These are phyloP conservation scores for Achaetomiella virescens DNA, from an alignment of 495 filamentous ascomycete species.

Conservation along the genomic window DNA sequence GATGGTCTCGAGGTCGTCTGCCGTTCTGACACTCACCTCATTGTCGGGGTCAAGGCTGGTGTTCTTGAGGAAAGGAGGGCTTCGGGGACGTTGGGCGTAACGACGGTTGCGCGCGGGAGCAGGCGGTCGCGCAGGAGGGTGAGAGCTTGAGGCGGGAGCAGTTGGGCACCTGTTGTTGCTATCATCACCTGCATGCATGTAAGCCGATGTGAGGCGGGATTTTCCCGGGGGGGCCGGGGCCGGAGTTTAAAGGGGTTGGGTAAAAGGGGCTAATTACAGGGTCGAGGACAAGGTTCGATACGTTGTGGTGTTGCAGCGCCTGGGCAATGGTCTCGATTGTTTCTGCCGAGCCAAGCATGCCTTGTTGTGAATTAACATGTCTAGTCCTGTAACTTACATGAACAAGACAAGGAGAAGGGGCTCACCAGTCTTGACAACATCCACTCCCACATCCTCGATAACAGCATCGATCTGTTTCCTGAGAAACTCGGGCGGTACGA, in stretches of 20 bases:
- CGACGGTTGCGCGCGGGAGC: constrained; percentile 68
- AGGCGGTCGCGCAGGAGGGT: constrained; percentile 55
- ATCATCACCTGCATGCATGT: constrained; percentile 69
- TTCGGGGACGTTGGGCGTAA: constrained; percentile 93
- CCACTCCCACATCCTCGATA: constrained; percentile 74
- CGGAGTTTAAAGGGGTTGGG: background rate
- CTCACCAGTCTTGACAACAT: constrained; percentile 87
- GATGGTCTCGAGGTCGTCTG: constrained; percentile 59
- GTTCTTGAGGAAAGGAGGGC: constrained; percentile 62
- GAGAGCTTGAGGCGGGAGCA: constrained; percentile 68
- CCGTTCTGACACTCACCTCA: constrained; percentile 42
- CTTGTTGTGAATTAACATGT: constrained; percentile 34
- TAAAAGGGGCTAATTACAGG: constrained; percentile 51
- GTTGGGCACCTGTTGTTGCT: constrained; percentile 71
- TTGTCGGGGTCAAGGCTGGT: constrained; percentile 28
- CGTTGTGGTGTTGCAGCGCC: constrained; percentile 52
- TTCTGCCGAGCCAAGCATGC: constrained; percentile 81
- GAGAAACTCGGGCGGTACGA: constrained; percentile 71
- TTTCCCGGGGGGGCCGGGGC: too few relatives aligned
- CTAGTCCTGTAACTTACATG: background rate
- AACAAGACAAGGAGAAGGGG: background rate
- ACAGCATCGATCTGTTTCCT: constrained; percentile 77
- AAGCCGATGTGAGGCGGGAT: background rate
- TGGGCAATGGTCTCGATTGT: constrained; percentile 71
- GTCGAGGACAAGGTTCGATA: constrained; percentile 69